Percentiles rank a stretch among this genome's conserved stretches.
These are phyloP conservation scores for Penicillium janthinellum DNA, from an alignment of 2,329 filamentous ascomycete genomes.

Conservation along the genomic window DNA sequence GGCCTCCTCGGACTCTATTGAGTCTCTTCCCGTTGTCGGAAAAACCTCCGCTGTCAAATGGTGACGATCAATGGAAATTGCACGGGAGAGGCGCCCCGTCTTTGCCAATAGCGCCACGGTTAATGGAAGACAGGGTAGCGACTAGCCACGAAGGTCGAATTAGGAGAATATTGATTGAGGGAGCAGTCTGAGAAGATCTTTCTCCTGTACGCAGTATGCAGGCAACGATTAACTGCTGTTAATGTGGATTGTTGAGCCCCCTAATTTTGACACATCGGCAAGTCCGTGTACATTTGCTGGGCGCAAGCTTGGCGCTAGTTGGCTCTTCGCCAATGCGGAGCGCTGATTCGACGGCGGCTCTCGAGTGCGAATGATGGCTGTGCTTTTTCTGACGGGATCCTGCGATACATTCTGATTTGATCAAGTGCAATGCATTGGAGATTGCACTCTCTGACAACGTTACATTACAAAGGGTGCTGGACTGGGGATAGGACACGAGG, in stretches of 20 bases:
- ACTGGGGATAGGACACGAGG: neutral
- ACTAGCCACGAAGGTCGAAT: too few relatives aligned
- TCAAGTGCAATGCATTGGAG: slow-evolving; percentile 1
- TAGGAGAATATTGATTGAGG: too few relatives aligned
- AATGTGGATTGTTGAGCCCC: neutral
- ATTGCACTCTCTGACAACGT: slow-evolving; percentile 9
- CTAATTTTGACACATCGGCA: slow-evolving; percentile 9
- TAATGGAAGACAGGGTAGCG: neutral
- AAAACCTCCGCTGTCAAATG: neutral
- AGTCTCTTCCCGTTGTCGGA: neutral
- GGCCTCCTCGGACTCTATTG: neutral
- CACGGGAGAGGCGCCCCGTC: slow-evolving; percentile 5
- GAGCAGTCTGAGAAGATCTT: too few relatives aligned
- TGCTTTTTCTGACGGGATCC: neutral
- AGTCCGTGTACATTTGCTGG: slow-evolving; percentile 12
- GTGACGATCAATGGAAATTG: neutral
- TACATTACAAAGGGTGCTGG: neutral
- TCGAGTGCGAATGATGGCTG: neutral
- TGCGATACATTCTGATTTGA: neutral
- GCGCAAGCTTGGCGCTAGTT: neutral
- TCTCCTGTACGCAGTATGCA: too few relatives aligned
- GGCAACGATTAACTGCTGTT: neutral
- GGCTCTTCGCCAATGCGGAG: neutral
- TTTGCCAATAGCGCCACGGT: neutral
- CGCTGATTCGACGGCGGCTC: neutral